Base-by-base conservation (phyloP, 2,329 filamentous ascomycete species). In the Scedosporium boydii region DNA sequence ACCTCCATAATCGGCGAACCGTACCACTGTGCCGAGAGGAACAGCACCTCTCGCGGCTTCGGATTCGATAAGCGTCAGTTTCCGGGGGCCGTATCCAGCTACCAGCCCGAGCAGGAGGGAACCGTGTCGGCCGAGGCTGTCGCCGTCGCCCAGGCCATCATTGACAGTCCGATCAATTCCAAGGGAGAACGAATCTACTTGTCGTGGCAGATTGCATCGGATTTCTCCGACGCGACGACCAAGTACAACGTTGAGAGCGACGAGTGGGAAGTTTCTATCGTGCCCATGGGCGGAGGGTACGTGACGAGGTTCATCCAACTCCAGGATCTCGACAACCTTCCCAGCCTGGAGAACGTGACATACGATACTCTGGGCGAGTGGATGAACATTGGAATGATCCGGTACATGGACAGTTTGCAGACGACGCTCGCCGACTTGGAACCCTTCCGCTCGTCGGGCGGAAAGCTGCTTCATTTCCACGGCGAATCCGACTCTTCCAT, bases 401-500 rank as follows among this genome's bases (percentile, higher is more conserved):
- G 73, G 46, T 86, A 82, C 70, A 64, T 73, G 34, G 79, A 82
- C 66, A 78, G 69, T 58, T 73, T 84, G 3, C 82, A 85, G 67
- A 85, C 81, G 7, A 83, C 78, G 1, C 67, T 77, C 26, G 79
- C 81, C 0, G 82, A 86, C 65, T 73, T 85, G 0, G 80, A 77
- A 0, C 65, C 72, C 7, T 84, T 84, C 73, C 72, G 79, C 38
- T 63, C 72, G 2, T 67, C 73, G 0, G 82, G 82, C 26, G 82
- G 80, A 60, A 86, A 86, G 70, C 70, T 86, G 3, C 71, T 86
- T 10, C 82, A 85, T 69, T 83, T 78, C 73, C 82, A 86, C 70
- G 82, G 82, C 60, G 82, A 85, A 70, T 79, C 78, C 0, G 83
- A 85, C 69, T 70, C 74, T 14, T 77, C 75, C 6, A 73, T 86